Evolutionary conservation across 345 rosid genomes (phyloP), one percentile per base, ranked within the genome.

Genomic region (Brassica nigra): DNA sequence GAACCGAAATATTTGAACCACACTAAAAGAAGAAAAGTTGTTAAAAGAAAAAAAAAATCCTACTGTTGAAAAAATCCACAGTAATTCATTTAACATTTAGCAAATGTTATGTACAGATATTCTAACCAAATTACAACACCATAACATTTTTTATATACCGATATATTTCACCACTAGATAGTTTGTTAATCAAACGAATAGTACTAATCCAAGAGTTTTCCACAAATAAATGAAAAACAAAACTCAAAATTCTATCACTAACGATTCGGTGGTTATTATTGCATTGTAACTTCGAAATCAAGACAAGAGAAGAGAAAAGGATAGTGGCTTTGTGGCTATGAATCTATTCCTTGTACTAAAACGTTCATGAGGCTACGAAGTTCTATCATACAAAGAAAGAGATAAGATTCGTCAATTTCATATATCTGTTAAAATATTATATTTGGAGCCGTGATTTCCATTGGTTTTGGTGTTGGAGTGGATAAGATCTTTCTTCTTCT

Each of bases 321-420:
- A 74, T 30, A 34, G 49, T 20, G 71, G 71, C 68, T 78, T 42
- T 73, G 74, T 80, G 78, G 78, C 65, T 64, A 49, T 52, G 62
- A 69, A 67, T 70, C 33, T 62, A 28, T 62, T 49, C 23, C 78
- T 59, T 61, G 83, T 75, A 61, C 68, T 61, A 68, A 79, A 34
- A 23, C 59, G 44, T 68, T 62, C 69, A 18, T 74, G 70, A 74
- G 82, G 82, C 78, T 74, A 68, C 66, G 34, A 80, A 62, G 29
- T 64, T 68, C 36, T 74, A 61, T 59, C 78, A 42, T 28, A 74
- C 11, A 57, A 67, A 33, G 10, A 28, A 44, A 80, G 61, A 63
- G 83, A 80, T 80, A 80, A 75, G 83, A 80, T 75, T 75, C 64
- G 59, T 75, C 71, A 11, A 5, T 16, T 69, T 37, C 52, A 66